Conservation (phyloP, 148 eudicot genomes). For the Persicaria maculosa region DNA sequence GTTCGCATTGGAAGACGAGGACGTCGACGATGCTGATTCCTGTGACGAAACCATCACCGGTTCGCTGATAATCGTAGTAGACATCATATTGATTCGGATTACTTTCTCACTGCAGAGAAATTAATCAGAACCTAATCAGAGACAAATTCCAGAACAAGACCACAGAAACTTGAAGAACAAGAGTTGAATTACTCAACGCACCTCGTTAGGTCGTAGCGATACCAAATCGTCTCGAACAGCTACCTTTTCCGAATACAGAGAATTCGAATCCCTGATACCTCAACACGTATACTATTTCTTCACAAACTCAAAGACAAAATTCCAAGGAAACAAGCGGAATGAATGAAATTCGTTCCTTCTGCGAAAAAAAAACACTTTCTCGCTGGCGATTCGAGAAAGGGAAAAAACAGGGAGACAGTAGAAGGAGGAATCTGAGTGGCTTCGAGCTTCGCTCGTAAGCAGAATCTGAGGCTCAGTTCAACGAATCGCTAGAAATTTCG, state of each 20-base stretch:
- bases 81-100: conserved; percentile 3
- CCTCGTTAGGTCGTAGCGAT: neutral
- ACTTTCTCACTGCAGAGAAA: neutral
- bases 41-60: conserved; percentile 10
- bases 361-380: neutral
- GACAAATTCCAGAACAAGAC: neutral
- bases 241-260: conserved; percentile 11
- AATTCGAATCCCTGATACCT: conserved; percentile 6
- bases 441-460: neutral
- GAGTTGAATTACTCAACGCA: neutral
- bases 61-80: conserved; percentile 13
- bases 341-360: conserved; percentile 1
- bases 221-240: neutral
- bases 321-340: neutral
- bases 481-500: neutral
- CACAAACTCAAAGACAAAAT: neutral
- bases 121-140: neutral
- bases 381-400: neutral
- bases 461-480: neutral
- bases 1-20: conserved; percentile 5
- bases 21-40: neutral
- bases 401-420: neutral
- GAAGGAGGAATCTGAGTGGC: neutral
- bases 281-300: neutral
- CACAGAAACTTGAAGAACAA: neutral